These are phyloP conservation scores for Cicer pinnatifidum DNA, from an alignment of 306 rosid species.

Conservation along the genomic window DNA sequence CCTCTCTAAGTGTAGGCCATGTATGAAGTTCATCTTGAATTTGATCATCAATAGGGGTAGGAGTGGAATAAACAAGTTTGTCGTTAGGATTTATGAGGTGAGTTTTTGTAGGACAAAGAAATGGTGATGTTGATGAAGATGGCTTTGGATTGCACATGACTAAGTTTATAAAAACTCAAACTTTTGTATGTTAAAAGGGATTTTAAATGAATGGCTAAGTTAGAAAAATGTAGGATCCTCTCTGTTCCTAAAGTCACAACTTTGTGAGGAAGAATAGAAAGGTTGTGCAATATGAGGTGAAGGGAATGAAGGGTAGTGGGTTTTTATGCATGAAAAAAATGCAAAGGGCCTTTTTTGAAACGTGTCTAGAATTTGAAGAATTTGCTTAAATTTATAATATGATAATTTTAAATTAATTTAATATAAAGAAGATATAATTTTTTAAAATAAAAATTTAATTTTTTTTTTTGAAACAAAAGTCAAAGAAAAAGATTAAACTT, in stretches of 20 bases:
- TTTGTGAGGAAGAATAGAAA: slow-evolving; percentile 24
- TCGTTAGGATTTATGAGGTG: slow-evolving; percentile 50
- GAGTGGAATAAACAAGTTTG: slow-evolving; percentile 42
- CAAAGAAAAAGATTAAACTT: slow-evolving; percentile 43
- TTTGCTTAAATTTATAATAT: slow-evolving; percentile 10
- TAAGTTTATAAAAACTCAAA: not conserved
- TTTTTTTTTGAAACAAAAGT: not conserved
- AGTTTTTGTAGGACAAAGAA: slow-evolving; percentile 59
- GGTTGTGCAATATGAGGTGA: slow-evolving; percentile 46
- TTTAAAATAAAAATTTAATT: not conserved
- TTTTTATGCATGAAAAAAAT: slow-evolving; percentile 59
- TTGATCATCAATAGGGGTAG: slow-evolving; percentile 40
- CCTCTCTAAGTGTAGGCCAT: slow-evolving; percentile 91
- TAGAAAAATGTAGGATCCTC: slow-evolving; percentile 14
- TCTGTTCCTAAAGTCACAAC: too few relatives aligned
- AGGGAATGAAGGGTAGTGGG: slow-evolving; percentile 52
- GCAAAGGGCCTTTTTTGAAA: slow-evolving; percentile 52
- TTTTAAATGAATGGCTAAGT: slow-evolving; percentile 3
- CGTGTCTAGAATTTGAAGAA: slow-evolving; percentile 50
- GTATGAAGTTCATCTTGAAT: slow-evolving; percentile 60
- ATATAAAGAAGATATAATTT: slow-evolving; percentile 9
- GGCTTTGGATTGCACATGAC: slow-evolving; percentile 77
- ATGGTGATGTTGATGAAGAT: slow-evolving; percentile 65
- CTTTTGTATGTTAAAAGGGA: not conserved
- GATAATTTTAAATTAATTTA: not conserved